Evolutionary conservation across 2,329 filamentous ascomycete genomes (phyloP), one percentile per base, ranked within the genome.

Genomic region (Dothistroma septosporum): DNA sequence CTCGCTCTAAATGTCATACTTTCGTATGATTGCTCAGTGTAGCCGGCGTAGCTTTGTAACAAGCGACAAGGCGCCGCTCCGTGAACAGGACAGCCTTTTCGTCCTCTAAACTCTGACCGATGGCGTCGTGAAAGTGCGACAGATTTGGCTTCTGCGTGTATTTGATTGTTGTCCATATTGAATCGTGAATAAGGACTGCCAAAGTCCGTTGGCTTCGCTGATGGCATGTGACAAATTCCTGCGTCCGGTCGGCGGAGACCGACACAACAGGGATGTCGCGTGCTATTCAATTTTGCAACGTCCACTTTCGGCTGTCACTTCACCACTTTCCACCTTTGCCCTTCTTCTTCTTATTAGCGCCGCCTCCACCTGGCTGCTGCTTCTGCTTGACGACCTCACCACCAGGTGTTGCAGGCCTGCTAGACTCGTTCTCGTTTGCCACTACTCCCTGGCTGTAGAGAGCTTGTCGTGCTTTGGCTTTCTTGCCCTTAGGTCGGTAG

Each of bases 401-500:
- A 21, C 64, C 70, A 28, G 72, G 72, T 19, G 73, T 74, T 9
- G 63, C 70, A 33, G 74, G 69, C 41, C 73, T 59, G 52, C 65
- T 70, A 7, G 63, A 64, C 6, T 72, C 75, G 41, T 59, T 74
- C 62, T 76, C 78, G 59, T 89, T 88, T 22, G 91, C 89, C 12
- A 88, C 78, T 53, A 92, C 93, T 62, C 94, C 94, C 75, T 97
- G 94, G 9, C 91, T 97, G 79, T 67, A 91, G 89, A 63, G 83
- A 81, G 4, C 86, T 87, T 69, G 77, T 76, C 65, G 74, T 69
- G 77, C 88, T 89, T 82, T 92, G 88, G 58, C 91, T 90, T 82
- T 96, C 80, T 89, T 92, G 6, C 92, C 92, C 79, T 94, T 96
- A 8, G 92, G 92, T 53, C 89, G 82, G 76, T 96, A 99, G 46